Percentiles rank a stretch among this genome's conserved stretches.
Conservation (phyloP, 345 rosid genomes). For the Eucalyptus brandiana region DNA sequence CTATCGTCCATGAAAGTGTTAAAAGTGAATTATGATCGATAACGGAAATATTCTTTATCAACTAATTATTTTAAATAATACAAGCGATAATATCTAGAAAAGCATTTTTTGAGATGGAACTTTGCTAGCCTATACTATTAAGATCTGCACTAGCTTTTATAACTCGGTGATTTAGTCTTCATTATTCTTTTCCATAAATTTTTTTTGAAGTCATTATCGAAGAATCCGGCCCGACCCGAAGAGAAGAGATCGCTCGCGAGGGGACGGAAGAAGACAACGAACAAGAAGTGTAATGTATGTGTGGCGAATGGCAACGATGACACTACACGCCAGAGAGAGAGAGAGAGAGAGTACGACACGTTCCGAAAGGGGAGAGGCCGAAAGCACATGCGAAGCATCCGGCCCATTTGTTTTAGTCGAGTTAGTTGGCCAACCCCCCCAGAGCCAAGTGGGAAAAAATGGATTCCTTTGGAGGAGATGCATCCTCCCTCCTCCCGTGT, state of each 20-base stretch:
- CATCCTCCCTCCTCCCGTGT: not conserved
- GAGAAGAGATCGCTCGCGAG: not conserved
- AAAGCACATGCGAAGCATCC: not conserved
- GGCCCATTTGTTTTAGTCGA: not conserved
- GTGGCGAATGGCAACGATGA: not conserved
- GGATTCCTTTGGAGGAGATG: not conserved
- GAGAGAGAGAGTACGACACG: not conserved
- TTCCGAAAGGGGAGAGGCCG: not conserved
- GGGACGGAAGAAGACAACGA: not conserved
- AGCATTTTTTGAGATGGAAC: not conserved
- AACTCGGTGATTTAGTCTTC: not conserved
- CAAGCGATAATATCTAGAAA: too few relatives aligned
- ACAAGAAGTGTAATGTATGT: not conserved
- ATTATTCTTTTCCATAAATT: too few relatives aligned
- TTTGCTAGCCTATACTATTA: not conserved
- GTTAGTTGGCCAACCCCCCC: not conserved
- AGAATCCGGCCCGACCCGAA: not conserved
- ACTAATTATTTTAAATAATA: not conserved
- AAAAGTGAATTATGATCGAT: too few relatives aligned
- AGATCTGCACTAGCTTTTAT: not conserved
- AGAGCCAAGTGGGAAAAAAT: not conserved
- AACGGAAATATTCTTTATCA: not conserved
- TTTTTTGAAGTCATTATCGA: not conserved
- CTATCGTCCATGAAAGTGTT: too few relatives aligned
- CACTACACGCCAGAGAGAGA: not conserved